phyloP scores from a whole-genome alignment of 306 rosid genomes.

The Dryas drummondii region DNA sequence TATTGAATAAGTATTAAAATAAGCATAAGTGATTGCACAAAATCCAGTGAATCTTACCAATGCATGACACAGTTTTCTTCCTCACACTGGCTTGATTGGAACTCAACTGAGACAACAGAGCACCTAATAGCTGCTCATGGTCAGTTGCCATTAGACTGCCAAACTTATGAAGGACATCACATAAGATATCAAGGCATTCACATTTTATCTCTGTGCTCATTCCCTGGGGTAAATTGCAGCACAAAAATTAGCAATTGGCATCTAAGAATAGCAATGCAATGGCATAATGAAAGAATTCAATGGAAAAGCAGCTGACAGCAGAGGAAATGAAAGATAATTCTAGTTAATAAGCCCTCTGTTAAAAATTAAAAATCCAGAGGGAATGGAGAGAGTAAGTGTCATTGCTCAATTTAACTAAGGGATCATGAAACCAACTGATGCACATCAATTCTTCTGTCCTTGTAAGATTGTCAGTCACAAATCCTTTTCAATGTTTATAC shows the following conservation, averaged over 20 bases:
- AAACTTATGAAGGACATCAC: constrained; percentile 89
- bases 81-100: constrained; percentile 91
- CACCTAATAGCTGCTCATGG: constrained; percentile 67
- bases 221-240: constrained; percentile 47
- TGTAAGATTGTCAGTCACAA: not conserved
- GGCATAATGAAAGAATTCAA: constrained; percentile 2
- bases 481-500: not conserved
- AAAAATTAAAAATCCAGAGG: not conserved
- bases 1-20: not conserved
- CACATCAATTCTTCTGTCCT: not conserved
- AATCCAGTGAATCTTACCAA: constrained; percentile 51
- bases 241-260: constrained; percentile 15
- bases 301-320: not conserved
- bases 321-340: not conserved
- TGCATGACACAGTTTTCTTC: constrained; percentile 86
- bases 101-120: constrained; percentile 79
- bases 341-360: not conserved
- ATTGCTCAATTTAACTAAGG: not conserved
- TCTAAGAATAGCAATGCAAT: not conserved
- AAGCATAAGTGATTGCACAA: constrained; percentile 4
- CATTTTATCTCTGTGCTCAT: constrained; percentile 82
- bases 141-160: constrained; percentile 79
- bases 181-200: constrained; percentile 84
- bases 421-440: not conserved
- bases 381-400: not conserved